Evolutionary conservation across 176 grass and related monocot genomes (phyloP).

Genomic region (Puccinellia tenuiflora): DNA sequence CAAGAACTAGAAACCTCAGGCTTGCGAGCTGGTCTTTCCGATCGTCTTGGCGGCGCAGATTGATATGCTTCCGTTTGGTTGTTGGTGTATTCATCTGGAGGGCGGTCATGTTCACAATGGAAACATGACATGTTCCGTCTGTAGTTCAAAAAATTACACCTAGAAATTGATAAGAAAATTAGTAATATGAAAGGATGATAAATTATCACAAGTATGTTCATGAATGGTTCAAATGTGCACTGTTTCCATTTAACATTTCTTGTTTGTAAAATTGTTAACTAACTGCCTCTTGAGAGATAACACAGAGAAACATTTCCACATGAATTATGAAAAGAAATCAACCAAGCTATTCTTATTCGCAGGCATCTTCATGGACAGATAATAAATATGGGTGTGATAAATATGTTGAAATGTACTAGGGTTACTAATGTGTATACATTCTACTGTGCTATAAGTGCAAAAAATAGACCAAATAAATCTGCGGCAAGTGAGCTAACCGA

Average conservation of each 20-base stretch:
- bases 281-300: slow-evolving; percentile 7
- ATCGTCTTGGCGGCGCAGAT: slow-evolving; percentile 36
- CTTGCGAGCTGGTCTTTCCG: slow-evolving; percentile 45
- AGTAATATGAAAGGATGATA: neutral
- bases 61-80: slow-evolving; percentile 58
- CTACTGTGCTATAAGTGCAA: neutral
- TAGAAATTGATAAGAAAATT: slow-evolving; percentile 34
- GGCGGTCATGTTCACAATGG: slow-evolving; percentile 83
- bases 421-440: neutral
- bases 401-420: neutral
- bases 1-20: slow-evolving; percentile 71
- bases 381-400: slow-evolving; percentile 10
- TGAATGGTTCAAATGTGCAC: neutral
- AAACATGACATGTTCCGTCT: slow-evolving; percentile 96
- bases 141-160: slow-evolving; percentile 98
- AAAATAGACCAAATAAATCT: slow-evolving; percentile 21
- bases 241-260: neutral
- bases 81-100: slow-evolving; percentile 69
- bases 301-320: neutral
- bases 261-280: slow-evolving; percentile 10
- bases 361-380: neutral
- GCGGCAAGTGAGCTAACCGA: slow-evolving; percentile 42
- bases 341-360: neutral
- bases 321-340: neutral
- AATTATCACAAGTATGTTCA: neutral